Evolutionary conservation across 2,329 filamentous ascomycete genomes (phyloP), one percentile per base, ranked within the genome.

Genomic region (Biscogniauxia mediterranea): DNA sequence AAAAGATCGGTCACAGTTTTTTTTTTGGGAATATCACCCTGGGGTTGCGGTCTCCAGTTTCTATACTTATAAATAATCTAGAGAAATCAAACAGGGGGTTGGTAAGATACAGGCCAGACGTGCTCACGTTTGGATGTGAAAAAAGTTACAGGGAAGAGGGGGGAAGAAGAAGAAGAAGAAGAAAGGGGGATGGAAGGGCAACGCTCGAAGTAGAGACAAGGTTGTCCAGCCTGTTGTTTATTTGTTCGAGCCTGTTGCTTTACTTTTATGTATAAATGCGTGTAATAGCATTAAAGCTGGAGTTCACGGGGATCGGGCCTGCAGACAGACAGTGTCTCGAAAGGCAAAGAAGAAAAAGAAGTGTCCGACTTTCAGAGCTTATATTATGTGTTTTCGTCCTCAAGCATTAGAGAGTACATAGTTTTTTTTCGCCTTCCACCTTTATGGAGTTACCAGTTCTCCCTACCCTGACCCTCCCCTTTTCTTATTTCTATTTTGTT

Each of bases 1-100:
- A 56, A 55, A 56, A 2, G 63, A 57, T 54, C 26, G 59, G 56
- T 54, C 61, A 65, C n/a, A 57, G 63, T 60, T 64, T 61, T 52
- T 61, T 52, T 32, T 32, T 32, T 32, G 28, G 42, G 51, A 21
- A 25, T 52, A 52, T 25, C 15, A 21, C 21, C 50, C 50, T 25
- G 50, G 50, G 50, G 50, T 46, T 46, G 11, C 38, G 38, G 13
- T 46, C 38, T 46, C 50, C 21, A 21, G 50, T 52, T 52, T 52
- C 50, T 52, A 25, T 13, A 21, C 50, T 21, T 25, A 9, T 9
- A 21, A 52, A 52, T 21, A 25, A 25, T 52, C 19, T 52, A 21
- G 50, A 52, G 50, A 17, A 32, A 9, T 52, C 21, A 17, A 7
- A 8, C 19, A 13, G 50, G 50, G 9, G 50, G 19, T 32, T 13